These are phyloP conservation scores for Lepidium aucheri DNA, from an alignment of 345 rosid species.

Conservation along the genomic window DNA sequence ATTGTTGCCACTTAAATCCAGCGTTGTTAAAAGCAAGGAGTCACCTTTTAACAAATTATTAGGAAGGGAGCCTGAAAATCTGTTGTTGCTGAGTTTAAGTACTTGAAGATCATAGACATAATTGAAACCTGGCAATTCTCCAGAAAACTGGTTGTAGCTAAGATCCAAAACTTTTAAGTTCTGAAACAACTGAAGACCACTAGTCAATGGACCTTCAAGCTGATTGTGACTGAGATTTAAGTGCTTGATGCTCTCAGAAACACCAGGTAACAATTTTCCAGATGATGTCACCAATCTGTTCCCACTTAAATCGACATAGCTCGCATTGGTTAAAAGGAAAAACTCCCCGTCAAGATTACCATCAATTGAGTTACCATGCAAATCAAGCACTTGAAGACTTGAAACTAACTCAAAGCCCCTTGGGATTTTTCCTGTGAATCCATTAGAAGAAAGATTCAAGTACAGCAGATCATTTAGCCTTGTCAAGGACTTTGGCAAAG, in stretches of 20 bases:
- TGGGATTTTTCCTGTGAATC: constrained; percentile 55
- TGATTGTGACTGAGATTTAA: constrained; percentile 84
- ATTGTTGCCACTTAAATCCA: constrained; percentile 90
- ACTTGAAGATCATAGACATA: constrained; percentile 88
- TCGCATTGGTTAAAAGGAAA: constrained; percentile 72
- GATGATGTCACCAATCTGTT: constrained; percentile 53
- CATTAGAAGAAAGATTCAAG: constrained; percentile 72
- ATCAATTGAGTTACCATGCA: constrained; percentile 70
- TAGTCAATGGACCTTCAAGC: constrained; percentile 70
- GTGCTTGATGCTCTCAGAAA: constrained; percentile 68
- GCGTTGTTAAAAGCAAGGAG: constrained; percentile 61
- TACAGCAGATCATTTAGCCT: constrained; percentile 48
- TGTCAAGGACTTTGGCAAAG: constrained; percentile 53
- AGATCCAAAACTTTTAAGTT: constrained; percentile 75
- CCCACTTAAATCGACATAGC: constrained; percentile 72
- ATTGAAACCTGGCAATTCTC: constrained; percentile 88
- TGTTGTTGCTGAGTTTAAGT: constrained; percentile 83
- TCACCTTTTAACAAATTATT: constrained; percentile 84
- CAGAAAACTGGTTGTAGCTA: constrained; percentile 87
- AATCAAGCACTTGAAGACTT: constrained; percentile 69
- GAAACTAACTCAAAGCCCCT: constrained; percentile 62
- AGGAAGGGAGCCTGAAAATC: constrained; percentile 78
- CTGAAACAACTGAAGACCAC: constrained; percentile 63
- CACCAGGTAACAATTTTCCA: constrained; percentile 62
- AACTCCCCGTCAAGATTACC: constrained; percentile 74